Evolutionary conservation across 1,284 basidiomycete species (phyloP), one percentile per base, ranked within the genome.

Genomic region (Ustilago curta): DNA sequence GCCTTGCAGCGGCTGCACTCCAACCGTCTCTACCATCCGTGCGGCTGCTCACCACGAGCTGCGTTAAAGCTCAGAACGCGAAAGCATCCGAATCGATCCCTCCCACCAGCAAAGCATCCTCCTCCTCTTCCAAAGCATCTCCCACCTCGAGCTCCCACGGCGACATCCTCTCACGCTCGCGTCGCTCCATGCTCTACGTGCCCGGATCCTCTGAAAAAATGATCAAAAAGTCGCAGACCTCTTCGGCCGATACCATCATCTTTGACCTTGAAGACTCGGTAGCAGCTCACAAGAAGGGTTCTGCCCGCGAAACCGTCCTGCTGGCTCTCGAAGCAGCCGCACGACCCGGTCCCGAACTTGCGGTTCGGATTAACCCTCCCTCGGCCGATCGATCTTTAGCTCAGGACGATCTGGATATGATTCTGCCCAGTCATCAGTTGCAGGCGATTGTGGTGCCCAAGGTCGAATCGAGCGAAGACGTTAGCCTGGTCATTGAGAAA

Each of bases 321-420:
- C 70, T 83, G 8, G 82, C 73, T 2, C 68, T 83, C 31, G 68
- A 77, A 42, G 80, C 77, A 18, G 76, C 75, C 27, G 42, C 45
- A 0, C 54, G 68, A 3, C 62, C 64, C 0, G 62, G 59, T 0
- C 76, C 82, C 0, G 81, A 83, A 45, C 64, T 82, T 2, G 75
- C 79, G 1, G 83, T 84, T 7, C 78, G 83, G 29, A 84, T 84
- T 70, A 84, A 84, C 47, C 77, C 83, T 8, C 82, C 82, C 11
- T 81, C 77, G 6, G 65, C 53, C 0, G 47, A 73, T 19, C 50
- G 39, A 3, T 19, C 48, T 0, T 50, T 83, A 11, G 73, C 83
- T 0, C 59, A 51, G 21, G 76, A 78, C 29, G 83, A 84, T 59
- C 64, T 84, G 31, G 82, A 83, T 43, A 69, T 80, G 40, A 50